phyloP scores from a whole-genome alignment of 2,329 filamentous ascomycete genomes.

The Diaporthe citrichinensis region DNA sequence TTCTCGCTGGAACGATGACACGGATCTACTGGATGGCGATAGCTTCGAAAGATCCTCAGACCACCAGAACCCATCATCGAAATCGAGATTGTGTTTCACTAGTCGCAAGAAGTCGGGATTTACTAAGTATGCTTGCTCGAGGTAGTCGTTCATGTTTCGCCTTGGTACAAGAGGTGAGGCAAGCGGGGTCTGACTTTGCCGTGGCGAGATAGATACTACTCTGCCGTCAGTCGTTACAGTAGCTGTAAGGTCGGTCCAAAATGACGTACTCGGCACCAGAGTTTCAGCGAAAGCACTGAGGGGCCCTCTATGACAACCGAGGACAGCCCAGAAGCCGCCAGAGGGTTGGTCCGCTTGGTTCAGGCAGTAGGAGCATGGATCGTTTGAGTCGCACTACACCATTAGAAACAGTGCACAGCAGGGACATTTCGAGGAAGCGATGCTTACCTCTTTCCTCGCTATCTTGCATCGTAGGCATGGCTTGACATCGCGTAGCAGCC shows the following conservation, averaged over 20 bases:
- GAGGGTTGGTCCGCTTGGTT: slow-evolving; percentile 54
- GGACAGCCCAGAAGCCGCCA: slow-evolving; percentile 61
- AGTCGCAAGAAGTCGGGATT: slow-evolving; percentile 56
- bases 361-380: slow-evolving; percentile 63
- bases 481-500: slow-evolving; percentile 61
- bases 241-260: neutral
- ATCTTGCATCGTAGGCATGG: slow-evolving; percentile 67
- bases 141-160: slow-evolving; percentile 65
- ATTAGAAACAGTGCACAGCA: slow-evolving; percentile 41
- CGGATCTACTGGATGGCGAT: slow-evolving; percentile 55
- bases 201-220: slow-evolving; percentile 62
- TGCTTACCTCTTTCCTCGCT: slow-evolving; percentile 60
- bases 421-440: slow-evolving; percentile 29
- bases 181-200: slow-evolving; percentile 64
- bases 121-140: slow-evolving; percentile 62
- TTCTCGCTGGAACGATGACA: slow-evolving; percentile 56
- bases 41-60: slow-evolving; percentile 63
- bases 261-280: slow-evolving; percentile 63
- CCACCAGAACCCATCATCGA: slow-evolving; percentile 72
- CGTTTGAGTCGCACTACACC: slow-evolving; percentile 65
- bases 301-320: slow-evolving; percentile 67
- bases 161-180: slow-evolving; percentile 65
- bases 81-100: slow-evolving; percentile 64
- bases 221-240: slow-evolving; percentile 29
- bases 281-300: slow-evolving; percentile 63